Conservation (phyloP, 331 rosid genomes). For the Rosa hybrid region DNA sequence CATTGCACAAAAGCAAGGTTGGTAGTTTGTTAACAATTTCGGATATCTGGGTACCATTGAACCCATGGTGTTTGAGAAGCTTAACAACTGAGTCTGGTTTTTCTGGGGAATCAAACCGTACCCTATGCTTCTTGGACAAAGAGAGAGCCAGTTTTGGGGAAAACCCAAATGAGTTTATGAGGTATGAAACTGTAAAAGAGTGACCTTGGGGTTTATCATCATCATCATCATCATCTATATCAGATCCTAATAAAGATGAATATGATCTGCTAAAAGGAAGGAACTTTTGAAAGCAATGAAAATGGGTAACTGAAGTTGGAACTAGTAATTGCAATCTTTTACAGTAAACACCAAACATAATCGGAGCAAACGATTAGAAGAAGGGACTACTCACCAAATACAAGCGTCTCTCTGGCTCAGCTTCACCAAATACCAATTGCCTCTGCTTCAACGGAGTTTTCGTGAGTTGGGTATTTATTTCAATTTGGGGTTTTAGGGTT, state of each 20-base stretch:
- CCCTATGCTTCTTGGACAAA: neutral
- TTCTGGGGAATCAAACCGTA: conserved; percentile 7
- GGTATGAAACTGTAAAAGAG: conserved; percentile 23
- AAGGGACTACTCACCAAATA: neutral
- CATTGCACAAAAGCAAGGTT: neutral
- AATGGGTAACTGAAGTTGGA: neutral
- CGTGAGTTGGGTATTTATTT: neutral
- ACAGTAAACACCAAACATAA: neutral
- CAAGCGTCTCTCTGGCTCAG: neutral
- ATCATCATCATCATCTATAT: neutral
- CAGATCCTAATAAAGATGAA: neutral
- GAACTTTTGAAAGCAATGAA: neutral
- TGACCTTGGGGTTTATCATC: neutral
- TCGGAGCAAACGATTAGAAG: neutral
- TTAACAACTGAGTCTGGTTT: conserved; percentile 14
- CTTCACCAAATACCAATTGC: neutral
- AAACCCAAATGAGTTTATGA: conserved; percentile 23
- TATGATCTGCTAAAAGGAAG: neutral
- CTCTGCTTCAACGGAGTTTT: neutral
- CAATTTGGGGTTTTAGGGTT: neutral
- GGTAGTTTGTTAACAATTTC: conserved; percentile 2
- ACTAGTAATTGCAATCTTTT: neutral
- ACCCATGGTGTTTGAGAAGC: conserved; percentile 13
- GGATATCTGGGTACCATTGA: conserved; percentile 14
- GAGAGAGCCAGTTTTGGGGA: conserved; percentile 19